Conservation (phyloP, 2,329 filamentous ascomycete species). For the Fusarium pseudograminearum region DNA sequence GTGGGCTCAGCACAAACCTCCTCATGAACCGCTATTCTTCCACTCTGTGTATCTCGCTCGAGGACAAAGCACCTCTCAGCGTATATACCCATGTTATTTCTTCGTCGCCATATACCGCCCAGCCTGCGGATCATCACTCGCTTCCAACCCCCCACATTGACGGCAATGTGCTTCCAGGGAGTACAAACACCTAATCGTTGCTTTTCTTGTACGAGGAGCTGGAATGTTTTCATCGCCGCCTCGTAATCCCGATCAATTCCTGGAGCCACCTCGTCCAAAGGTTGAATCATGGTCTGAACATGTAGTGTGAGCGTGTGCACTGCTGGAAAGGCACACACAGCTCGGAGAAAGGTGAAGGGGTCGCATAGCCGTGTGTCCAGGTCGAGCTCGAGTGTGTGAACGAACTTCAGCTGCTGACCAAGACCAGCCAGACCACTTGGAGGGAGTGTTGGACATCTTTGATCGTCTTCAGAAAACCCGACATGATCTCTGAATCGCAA, state of each 20-base stretch:
- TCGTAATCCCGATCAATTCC: constrained; percentile 55
- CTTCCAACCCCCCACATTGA: constrained; percentile 63
- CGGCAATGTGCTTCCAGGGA: constrained; percentile 57
- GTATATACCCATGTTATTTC: constrained; percentile 57
- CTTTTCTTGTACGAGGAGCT: constrained; percentile 50
- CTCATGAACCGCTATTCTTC: constrained; percentile 44
- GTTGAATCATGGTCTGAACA: constrained; percentile 57
- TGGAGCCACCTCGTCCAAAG: constrained; percentile 47
- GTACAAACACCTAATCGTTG: constrained; percentile 23
- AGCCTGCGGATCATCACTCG: constrained; percentile 59
- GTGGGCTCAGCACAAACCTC: constrained; percentile 46
- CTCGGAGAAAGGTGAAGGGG: constrained; percentile 53
- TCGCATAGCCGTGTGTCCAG: constrained; percentile 57
- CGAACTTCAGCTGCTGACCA: constrained; percentile 47
- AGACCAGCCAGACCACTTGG: constrained; percentile 52
- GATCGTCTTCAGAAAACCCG: constrained; percentile 59
- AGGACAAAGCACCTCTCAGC: constrained; percentile 62
- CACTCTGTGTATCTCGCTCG: constrained; percentile 46
- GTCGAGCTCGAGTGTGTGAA: constrained; percentile 61
- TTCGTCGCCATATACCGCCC: constrained; percentile 55
- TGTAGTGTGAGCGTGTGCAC: constrained; percentile 59
- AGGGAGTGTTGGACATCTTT: constrained; percentile 57
- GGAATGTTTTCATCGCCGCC: constrained; percentile 52
- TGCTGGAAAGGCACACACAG: constrained; percentile 55
- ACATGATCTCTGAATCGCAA: constrained; percentile 60